Base-by-base conservation (phyloP, 768 basidiomycete genomes). In the Chalciporus piperatus region DNA sequence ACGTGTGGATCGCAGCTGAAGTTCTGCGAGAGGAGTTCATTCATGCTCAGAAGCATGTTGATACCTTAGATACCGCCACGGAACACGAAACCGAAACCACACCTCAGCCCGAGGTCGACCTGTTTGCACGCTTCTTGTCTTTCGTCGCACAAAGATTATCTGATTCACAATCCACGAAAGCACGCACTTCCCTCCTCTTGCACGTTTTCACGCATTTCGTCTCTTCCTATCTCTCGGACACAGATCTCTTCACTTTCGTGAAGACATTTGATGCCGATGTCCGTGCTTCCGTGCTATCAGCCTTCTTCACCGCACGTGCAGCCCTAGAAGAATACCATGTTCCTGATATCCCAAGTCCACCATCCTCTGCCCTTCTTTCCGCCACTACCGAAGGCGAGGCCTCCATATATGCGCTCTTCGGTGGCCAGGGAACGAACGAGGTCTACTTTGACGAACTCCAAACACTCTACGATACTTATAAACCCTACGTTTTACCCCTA, bases 391-490 rank as follows among this genome's bases (percentile, higher is more conserved):
- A 76, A n/a, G 80, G 81, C 41, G 79, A 85, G 40, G 86, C 82
- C 48, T 88, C 80, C 42, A 74, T 98, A 61, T 98, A 89, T 72
- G 96, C 92, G 46, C 76, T 99, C 37, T 99, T 99, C 66, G 96
- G 96, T 46, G 97, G 97, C 13, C 97, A 99, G 71, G 97, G 97
- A 51, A 92, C 89, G 52, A 98, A 98, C 71, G 97, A 98, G 66
- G 89, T 96, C 53, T 99, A 98, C 75, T 93, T 98, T 68, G 91
- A 96, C 68, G 97, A 98, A 69, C 80, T 99, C 17, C 90, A 96
- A 73, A 74, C 77, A 45, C 84, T 98, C 46, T 94, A 90, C 72
- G 88, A 97, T 72, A 89, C 83, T 54, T 98, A 99, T 78, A 82
- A 77, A 56, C 87, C 94, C 11, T 96, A 92, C 65, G 84, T 98